These are phyloP conservation scores for Gracilaria domingensis DNA, from an alignment of 23 red algal species.

Conservation along the genomic window DNA sequence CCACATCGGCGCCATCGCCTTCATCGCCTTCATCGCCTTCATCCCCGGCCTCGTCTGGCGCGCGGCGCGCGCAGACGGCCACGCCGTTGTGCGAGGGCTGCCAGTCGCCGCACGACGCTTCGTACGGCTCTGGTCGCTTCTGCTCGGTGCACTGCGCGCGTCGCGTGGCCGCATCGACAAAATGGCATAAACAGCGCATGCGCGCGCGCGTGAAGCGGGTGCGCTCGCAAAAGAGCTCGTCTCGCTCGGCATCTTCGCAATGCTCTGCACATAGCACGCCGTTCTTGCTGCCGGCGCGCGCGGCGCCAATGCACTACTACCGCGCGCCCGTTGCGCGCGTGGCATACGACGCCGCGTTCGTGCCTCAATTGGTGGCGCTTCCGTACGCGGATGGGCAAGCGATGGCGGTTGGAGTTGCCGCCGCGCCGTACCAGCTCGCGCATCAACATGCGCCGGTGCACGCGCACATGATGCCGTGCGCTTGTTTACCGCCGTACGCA, in stretches of 20 bases:
- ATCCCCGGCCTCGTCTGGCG: neutral
- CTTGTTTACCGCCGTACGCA: conserved; percentile 10
- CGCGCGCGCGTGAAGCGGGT: conserved; percentile 9
- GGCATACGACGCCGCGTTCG: conserved; percentile 3
- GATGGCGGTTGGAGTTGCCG: neutral
- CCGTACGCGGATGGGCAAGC: neutral
- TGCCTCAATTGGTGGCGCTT: conserved; percentile 11
- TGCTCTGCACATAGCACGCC: neutral
- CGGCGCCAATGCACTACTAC: conserved; percentile 7
- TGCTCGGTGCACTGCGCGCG: conserved; percentile 72
- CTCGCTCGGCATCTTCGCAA: neutral
- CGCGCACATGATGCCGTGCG: neutral
- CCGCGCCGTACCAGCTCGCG: conserved; percentile 4
- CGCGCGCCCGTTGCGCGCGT: neutral
- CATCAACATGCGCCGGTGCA: neutral
- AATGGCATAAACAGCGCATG: conserved; percentile 72
- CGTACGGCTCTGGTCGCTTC: conserved; percentile 70
- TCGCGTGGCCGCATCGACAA: conserved; percentile 37
- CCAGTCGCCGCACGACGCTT: conserved; percentile 53
- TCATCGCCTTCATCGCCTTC: conserved; percentile 2
- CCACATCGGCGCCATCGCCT: neutral
- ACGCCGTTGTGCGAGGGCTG: conserved; percentile 59
- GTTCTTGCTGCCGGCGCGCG: neutral
- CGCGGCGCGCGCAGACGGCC: conserved; percentile 13
- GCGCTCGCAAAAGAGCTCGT: conserved; percentile 15